phyloP scores from a whole-genome alignment of 1,139 yeast species.

The Taphrina sp. region DNA sequence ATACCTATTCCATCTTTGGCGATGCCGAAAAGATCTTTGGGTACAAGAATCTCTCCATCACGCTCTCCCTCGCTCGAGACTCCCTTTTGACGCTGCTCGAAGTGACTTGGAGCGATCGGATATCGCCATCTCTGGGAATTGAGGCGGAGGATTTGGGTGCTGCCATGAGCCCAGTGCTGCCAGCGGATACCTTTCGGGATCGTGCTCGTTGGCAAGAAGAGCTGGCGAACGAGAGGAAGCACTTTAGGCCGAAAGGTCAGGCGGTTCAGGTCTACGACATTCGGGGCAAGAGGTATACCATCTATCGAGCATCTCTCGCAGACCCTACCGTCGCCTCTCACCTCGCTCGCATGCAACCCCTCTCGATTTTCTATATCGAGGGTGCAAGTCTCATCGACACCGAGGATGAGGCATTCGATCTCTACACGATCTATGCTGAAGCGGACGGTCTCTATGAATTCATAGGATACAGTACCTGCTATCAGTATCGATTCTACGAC shows the following conservation, averaged over 20 bases:
- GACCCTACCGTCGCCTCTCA: slow-evolving; percentile 36
- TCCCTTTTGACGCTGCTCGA: slow-evolving; percentile 44
- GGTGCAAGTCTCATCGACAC: slow-evolving; percentile 88
- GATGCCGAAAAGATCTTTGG: slow-evolving; percentile 89
- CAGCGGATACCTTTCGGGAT: slow-evolving; percentile 46
- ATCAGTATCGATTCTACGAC: slow-evolving; percentile 73
- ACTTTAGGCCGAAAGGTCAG: slow-evolving; percentile 53
- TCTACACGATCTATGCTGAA: slow-evolving; percentile 47
- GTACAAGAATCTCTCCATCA: slow-evolving; percentile 59
- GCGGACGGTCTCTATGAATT: slow-evolving; percentile 44
- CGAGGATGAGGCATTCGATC: slow-evolving; percentile 70
- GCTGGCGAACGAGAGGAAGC: slow-evolving; percentile 49
- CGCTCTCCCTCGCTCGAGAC: slow-evolving; percentile 29
- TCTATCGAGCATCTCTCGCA: slow-evolving; percentile 44
- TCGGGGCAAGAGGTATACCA: slow-evolving; percentile 45
- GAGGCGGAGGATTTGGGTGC: slow-evolving; percentile 46
- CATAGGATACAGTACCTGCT: slow-evolving; percentile 79
- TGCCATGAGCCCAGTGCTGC: slow-evolving; percentile 58
- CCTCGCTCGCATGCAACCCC: slow-evolving; percentile 66
- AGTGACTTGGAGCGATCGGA: slow-evolving; percentile 56
- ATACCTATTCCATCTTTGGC: slow-evolving; percentile 91
- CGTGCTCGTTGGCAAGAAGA: slow-evolving; percentile 41
- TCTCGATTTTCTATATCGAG: slow-evolving; percentile 81
- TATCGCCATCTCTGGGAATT: slow-evolving; percentile 46
- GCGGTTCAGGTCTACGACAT: slow-evolving; percentile 47